These are phyloP conservation scores for Cajanus cajan DNA, from an alignment of 306 rosid species.

Conservation along the genomic window DNA sequence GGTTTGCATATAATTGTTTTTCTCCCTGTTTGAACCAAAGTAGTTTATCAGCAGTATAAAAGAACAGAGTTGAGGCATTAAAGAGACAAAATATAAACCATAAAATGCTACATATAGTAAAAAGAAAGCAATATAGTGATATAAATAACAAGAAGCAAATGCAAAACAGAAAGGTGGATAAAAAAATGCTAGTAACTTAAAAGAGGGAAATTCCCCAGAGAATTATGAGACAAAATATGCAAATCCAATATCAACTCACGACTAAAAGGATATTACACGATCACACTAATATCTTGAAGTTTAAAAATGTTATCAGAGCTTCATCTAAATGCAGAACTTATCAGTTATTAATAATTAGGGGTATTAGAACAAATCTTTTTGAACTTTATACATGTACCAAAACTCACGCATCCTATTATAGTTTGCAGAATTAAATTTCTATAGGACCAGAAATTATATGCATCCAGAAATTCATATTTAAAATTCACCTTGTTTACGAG, in stretches of 20 bases:
- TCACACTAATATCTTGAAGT: neutral
- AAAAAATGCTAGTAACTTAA: neutral
- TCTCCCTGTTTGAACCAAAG: constrained; percentile 63
- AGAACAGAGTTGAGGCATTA: neutral
- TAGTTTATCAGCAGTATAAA: constrained; percentile 13
- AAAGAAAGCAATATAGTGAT: neutral
- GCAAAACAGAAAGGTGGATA: neutral
- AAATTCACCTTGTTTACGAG: constrained; percentile 56
- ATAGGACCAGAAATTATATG: no score
- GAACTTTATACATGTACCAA: neutral
- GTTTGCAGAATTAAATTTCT: neutral
- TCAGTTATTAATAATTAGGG: neutral
- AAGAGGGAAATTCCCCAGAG: neutral
- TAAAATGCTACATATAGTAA: neutral
- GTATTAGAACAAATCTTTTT: neutral
- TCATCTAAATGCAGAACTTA: neutral
- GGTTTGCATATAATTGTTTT: constrained; percentile 59
- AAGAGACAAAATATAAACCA: constrained; percentile 13
- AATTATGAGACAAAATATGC: neutral
- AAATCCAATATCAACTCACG: neutral
- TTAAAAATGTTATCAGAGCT: neutral
- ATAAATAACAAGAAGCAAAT: neutral
- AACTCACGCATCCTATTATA: neutral
- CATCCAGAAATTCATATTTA: no score
- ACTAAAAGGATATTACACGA: neutral